Percentiles rank a stretch among this genome's conserved stretches.
Evolutionary conservation across 441 rosid species (phyloP).

Genomic region (Raphanus hybrid): DNA sequence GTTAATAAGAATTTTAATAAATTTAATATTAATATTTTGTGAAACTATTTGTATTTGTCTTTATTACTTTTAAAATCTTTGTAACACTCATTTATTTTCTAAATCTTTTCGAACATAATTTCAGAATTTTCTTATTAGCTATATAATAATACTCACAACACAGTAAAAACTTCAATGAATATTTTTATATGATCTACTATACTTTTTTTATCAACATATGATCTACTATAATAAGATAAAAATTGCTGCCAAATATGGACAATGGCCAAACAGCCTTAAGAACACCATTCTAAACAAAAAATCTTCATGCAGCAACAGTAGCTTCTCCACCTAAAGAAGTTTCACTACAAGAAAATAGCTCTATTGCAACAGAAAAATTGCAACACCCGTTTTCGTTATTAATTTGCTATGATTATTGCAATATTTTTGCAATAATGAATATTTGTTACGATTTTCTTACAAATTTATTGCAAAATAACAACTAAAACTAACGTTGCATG

Average conservation of each 20-base stretch:
- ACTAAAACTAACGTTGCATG: no score
- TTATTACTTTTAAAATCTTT: background rate
- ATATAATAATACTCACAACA: background rate
- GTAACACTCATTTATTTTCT: background rate
- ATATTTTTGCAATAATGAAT: no score
- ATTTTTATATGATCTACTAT: background rate
- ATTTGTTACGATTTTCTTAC: no score
- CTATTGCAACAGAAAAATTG: no score
- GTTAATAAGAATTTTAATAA: no score
- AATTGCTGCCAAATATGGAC: background rate
- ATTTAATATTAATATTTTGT: no score
- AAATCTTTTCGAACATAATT: background rate
- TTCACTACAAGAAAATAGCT: no score
- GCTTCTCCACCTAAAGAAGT: constrained; percentile 98
- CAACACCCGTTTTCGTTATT: no score
- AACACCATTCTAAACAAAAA: constrained; percentile 64
- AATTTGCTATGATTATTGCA: no score
- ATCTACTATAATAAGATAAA: background rate
- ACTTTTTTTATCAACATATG: background rate
- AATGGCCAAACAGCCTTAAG: constrained; percentile 93
- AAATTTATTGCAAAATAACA: no score
- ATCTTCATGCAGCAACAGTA: constrained; percentile 81
- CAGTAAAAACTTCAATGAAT: background rate
- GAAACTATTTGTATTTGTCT: no score
- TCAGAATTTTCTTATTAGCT: background rate